These are phyloP conservation scores for Inonotus hispidus DNA, from an alignment of 1,284 basidiomycete species.

Conservation along the genomic window DNA sequence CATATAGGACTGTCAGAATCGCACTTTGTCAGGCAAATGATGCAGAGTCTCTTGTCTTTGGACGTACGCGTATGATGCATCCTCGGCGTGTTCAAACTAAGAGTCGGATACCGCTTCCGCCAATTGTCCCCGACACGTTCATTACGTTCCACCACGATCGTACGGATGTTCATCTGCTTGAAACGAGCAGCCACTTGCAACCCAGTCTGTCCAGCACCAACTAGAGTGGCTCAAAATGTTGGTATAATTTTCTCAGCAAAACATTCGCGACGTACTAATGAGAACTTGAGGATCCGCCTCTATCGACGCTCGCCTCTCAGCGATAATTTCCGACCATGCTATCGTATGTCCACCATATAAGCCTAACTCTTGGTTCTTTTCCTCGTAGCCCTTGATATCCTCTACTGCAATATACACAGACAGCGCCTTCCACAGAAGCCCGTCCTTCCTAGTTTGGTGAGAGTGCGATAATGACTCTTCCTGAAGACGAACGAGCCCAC, in stretches of 20 bases:
- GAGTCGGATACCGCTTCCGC: conserved; percentile 45
- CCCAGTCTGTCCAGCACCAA: conserved; percentile 53
- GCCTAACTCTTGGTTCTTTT: conserved; percentile 28
- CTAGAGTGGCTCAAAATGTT: conserved; percentile 22
- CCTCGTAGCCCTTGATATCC: conserved; percentile 33
- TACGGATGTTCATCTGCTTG: conserved; percentile 42
- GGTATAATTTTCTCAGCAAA: background rate
- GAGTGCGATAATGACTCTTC: conserved; percentile 8
- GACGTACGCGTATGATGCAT: conserved; percentile 31
- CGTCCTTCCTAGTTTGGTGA: background rate
- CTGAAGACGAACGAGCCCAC: conserved; percentile 34
- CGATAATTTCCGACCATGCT: conserved; percentile 30
- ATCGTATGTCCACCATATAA: conserved; percentile 30
- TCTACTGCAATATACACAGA: conserved; percentile 27
- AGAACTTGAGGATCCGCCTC: conserved; percentile 33
- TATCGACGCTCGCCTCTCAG: conserved; percentile 23
- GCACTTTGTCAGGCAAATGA: background rate
- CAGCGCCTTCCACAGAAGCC: conserved; percentile 29
- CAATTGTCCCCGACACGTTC: conserved; percentile 49
- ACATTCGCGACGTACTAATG: conserved; percentile 22
- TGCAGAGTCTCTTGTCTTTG: background rate
- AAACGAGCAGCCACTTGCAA: conserved; percentile 47
- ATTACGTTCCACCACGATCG: conserved; percentile 44
- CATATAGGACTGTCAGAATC: conserved; percentile 34
- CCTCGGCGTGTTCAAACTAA: conserved; percentile 41